Conservation (phyloP, 1,284 basidiomycete genomes). For the Macrocybe sp. region DNA sequence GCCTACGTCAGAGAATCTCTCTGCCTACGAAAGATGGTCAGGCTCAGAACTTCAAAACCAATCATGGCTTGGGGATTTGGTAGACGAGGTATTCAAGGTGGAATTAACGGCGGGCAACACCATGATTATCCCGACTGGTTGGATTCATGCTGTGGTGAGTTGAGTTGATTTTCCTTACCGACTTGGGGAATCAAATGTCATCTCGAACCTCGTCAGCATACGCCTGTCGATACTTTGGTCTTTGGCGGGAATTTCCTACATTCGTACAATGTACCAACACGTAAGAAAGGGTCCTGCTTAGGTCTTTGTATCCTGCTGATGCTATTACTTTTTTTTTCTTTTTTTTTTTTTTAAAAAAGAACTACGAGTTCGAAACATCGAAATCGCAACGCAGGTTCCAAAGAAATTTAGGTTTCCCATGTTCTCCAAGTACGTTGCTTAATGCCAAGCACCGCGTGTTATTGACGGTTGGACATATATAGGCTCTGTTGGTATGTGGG, state of each 20-base stretch:
- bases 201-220: conserved; percentile 51
- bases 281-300: conserved; percentile 36
- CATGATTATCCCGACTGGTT: conserved; percentile 95
- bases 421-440: conserved; percentile 64
- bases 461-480: conserved; percentile 2
- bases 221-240: conserved; percentile 88
- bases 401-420: conserved; percentile 93
- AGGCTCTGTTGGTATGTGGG: conserved; percentile 91
- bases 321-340: conserved; percentile 2
- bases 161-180: not conserved
- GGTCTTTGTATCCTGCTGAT: not conserved
- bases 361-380: conserved; percentile 84
- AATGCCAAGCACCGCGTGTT: not conserved
- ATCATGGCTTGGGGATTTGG: conserved; percentile 89
- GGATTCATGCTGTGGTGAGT: conserved; percentile 94
- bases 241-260: conserved; percentile 98
- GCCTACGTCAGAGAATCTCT: conserved; percentile 83
- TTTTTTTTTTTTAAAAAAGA: conserved; percentile 41
- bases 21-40: conserved; percentile 88
- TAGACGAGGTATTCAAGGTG: conserved; percentile 85
- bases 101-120: conserved; percentile 84
- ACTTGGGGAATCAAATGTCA: not conserved
- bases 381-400: conserved; percentile 89
- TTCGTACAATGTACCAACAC: conserved; percentile 72
- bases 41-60: conserved; percentile 84